A percentile compares a stretch with the other conserved stretches of the same genome.
These are phyloP conservation scores for Eucalyptus globulus DNA, from an alignment of 345 rosid species.

Conservation along the genomic window DNA sequence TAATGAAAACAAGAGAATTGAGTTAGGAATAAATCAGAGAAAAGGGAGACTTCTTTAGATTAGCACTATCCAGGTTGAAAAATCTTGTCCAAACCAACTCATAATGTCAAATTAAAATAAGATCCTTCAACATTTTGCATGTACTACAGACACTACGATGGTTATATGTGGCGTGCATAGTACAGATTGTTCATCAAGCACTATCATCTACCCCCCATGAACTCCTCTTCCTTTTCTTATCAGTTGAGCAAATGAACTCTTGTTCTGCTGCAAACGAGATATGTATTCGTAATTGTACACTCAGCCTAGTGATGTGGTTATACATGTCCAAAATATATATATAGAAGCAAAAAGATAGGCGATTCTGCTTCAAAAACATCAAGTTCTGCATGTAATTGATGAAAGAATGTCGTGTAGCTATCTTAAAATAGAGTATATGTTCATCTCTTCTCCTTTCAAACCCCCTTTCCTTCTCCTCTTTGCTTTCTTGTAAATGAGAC, in stretches of 20 bases:
- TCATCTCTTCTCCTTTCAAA: not conserved
- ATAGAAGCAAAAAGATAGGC: not conserved
- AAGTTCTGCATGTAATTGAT: not conserved
- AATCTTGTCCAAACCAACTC: not conserved
- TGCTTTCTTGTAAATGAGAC: not conserved
- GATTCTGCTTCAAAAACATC: not conserved
- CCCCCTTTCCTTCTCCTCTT: not conserved
- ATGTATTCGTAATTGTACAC: not conserved
- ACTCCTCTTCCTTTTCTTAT: not conserved
- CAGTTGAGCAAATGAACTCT: not conserved
- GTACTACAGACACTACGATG: not conserved
- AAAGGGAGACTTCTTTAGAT: not conserved
- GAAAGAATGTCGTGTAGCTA: not conserved
- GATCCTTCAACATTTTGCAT: not conserved
- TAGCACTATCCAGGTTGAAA: not conserved
- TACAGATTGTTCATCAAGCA: not conserved
- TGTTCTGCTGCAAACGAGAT: not conserved
- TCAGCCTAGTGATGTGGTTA: not conserved
- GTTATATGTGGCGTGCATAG: not conserved
- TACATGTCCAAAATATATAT: not conserved
- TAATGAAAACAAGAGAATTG: not conserved
- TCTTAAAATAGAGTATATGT: not conserved
- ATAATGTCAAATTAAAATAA: not conserved
- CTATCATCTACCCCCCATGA: not conserved
- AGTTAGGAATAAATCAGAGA: not conserved